Evolutionary conservation across 305 asterid species (phyloP), one percentile per base, ranked within the genome.

Genomic region (Euphrasia arctica): DNA sequence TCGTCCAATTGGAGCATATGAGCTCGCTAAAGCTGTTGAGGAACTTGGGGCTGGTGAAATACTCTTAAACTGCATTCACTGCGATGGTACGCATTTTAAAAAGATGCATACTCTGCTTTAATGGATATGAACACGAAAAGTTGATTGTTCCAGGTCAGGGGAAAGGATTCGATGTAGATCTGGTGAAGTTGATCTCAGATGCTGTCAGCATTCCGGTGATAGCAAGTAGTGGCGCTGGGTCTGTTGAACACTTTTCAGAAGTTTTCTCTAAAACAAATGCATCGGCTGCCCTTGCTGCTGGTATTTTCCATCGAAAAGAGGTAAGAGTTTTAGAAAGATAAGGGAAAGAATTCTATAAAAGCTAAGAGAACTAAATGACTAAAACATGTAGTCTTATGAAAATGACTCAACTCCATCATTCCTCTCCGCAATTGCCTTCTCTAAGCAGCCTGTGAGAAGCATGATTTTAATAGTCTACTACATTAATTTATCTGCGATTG

Each of bases 251-350:
- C 75, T 89, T 92, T 66, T 83, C 97, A 1, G 93, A 92, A 73
- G 94, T 92, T 72, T 89, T 92, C 84, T 74, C 70, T 11, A 68
- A 84, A 76, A 92, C 98, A 72, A 89, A 84, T 73, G 98, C 97
- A n/a, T 92, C 98, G 68, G 97, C 98, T 72, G 97, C 97, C 74
- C 96, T 92, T 75, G 98, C 97, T 79, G 98, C 97, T 56, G 97
- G 98, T 69, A 89, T 92, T 71, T 92, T 92, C 78, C 97, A 92
- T 18, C 78, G 98, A 31, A 92, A 87, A 74, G 95, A 89, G 98
- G 98, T 91, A 78, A 28, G 5, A 8, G n/a, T 67, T 43, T 41
- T 3, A 22, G 27, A 39, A 60, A 69, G 51, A 65, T 47, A 11
- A 15, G 27, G 4, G 36, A 54, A 42, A 25, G 18, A 13, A 13